phyloP scores from a whole-genome alignment of 192 early-diverging fungal species.

The Linnemannia exigua region DNA sequence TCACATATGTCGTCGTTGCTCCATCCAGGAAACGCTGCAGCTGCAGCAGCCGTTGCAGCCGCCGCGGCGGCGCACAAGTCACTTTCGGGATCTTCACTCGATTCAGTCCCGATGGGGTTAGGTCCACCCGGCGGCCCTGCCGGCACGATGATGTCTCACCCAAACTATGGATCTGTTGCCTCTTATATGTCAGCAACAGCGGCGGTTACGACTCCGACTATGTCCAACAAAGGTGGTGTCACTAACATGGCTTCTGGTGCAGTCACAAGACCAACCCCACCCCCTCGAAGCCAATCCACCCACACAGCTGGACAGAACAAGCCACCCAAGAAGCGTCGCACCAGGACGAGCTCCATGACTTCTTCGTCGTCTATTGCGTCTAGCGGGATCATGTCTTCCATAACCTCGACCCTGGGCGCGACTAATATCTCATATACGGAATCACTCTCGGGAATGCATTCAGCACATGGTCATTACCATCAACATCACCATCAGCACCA shows the following conservation, averaged over 20 bases:
- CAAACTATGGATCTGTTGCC: constrained; percentile 28
- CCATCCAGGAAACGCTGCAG: constrained; percentile 4
- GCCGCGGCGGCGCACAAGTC: constrained; percentile 5
- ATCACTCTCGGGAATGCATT: not conserved
- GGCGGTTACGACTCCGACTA: no score
- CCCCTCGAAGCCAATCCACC: not conserved
- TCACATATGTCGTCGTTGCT: constrained; percentile 9
- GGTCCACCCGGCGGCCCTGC: constrained; percentile 14
- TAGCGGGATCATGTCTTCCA: constrained; percentile 24
- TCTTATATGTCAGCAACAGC: constrained; percentile 21
- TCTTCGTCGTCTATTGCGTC: constrained; percentile 40
- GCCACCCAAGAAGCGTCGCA: constrained; percentile 20
- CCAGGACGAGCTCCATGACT: constrained; percentile 37
- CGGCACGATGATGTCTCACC: constrained; percentile 27
- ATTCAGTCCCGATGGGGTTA: constrained; percentile 32
- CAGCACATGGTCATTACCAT: no score
- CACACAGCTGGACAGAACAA: not conserved
- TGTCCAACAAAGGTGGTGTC: not conserved
- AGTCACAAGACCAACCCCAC: not conserved
- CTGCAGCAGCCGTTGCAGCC: not conserved
- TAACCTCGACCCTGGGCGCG: constrained; percentile 18
- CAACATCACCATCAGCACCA: not conserved
- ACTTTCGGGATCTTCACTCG: constrained; percentile 20
- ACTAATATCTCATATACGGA: constrained; percentile 31
- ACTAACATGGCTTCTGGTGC: not conserved